Base-by-base conservation (phyloP, 179 eudicot species). In the Beta lomatogona region DNA sequence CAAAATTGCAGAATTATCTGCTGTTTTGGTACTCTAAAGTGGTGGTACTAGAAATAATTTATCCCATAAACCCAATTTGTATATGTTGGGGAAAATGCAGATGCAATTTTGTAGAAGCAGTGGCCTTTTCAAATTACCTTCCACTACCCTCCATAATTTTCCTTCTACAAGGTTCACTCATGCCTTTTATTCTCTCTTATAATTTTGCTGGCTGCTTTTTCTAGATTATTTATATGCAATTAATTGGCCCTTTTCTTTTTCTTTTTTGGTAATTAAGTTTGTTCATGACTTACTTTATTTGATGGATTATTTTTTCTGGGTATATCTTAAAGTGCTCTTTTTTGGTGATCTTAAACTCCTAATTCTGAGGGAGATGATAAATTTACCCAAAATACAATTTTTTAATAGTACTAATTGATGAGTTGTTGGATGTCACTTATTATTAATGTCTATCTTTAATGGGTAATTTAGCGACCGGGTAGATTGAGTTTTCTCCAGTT, bases 141-240 rank as follows among this genome's bases (percentile, higher is more conserved):
- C 82, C 5, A 5, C 73, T 45, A 55, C 65, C 46, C 76, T 57
- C 25, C 68, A 16, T 58, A 31, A 52, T 67, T 59, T 80, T 36
- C 57, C 77, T 71, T 73, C 85, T 58, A 66, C 83, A 59, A 86
- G 88, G 88, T 85, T 75, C 73, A 25, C 31, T 79, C 74, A n/a
- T 63, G 25, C 60, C 21, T 58, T 60, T 19, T 52, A 36, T 11
- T 36, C 22, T 28, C 10, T 22, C 3, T 61, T 8, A 15, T n/a
- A 21, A 48, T 31, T 77, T 0, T 52, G 13, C 76, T 41, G 13
- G 53, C 7, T 53, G 18, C 3, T 36, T 58, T 28, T 48, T 41
- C 75, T 58, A 10, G 10, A 9, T 9, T 22, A 36, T 44, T 54
- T 19, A n/a, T 5, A 1, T 41, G 25, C 44, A 8, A 65, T 64